Base-by-base conservation (phyloP, 2,329 filamentous ascomycete genomes). In the Aspergillus viridinutans region DNA sequence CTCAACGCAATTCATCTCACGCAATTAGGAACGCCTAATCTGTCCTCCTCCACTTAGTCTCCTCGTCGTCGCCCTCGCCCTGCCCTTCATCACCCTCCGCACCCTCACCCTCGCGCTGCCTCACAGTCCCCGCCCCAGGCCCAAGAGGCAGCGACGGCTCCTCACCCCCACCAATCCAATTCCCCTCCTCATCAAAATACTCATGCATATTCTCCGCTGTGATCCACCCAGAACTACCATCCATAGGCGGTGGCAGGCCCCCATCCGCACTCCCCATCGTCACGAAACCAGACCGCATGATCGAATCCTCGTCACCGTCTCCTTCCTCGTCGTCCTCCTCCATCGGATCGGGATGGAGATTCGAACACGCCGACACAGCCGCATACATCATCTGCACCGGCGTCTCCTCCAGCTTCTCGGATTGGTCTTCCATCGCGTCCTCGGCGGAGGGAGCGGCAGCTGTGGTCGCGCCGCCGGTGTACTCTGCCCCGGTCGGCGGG, bases 171-270 rank as follows among this genome's bases (percentile, higher is more conserved):
- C 78, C 83, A 61, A 89, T 88, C 83, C 88, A 93, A 69, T 93
- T 92, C 2, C 90, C 90, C 8, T 92, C 83, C 60, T 83, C 86
- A 65, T 94, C 90, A 73, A 94, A 90, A 69, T 86, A 96, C 64
- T 96, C 84, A 61, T 88, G 81, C 71, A 96, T 87, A 67, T 97
- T 97, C 56, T 96, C 93, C 8, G 90, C 89, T 17, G 93, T 97
- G 69, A 97, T 80, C 78, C 78, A 80, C 8, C 78, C 78, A 1
- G 77, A 78, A 56, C 78, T 80, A 17, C 78, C 78, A 38, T 74
- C 76, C 65, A 80, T 72, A 3, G 78, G 74, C 35, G 78, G 78
- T 29, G 79, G 79, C 47, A 80, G 55, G 3, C 72, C 76, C 2
- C 74, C 73, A 48, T 70, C 66, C 38, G 56, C 65, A 40, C 67